These are phyloP conservation scores for Pichia pseudocactophila DNA, from an alignment of 805 yeast species.

Conservation along the genomic window DNA sequence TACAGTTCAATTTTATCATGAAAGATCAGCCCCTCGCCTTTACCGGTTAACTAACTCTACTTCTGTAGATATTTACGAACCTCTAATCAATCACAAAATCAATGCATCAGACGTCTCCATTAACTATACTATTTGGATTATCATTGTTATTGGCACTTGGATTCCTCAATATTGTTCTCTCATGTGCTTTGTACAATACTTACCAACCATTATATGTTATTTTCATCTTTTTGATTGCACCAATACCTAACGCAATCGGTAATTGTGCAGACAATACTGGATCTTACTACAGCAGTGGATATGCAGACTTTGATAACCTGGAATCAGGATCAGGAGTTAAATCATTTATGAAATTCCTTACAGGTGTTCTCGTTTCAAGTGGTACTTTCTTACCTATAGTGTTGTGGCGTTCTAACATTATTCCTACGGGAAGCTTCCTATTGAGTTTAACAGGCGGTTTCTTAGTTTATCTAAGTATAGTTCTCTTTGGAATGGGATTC, in stretches of 20 bases:
- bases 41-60: too few relatives aligned
- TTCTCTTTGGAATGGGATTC: slow-evolving; percentile 73
- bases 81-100: background rate
- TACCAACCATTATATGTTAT: slow-evolving; percentile 81
- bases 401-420: slow-evolving; percentile 24
- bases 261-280: slow-evolving; percentile 13
- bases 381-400: slow-evolving; percentile 27
- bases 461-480: slow-evolving; percentile 73
- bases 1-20: too few relatives aligned
- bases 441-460: slow-evolving; percentile 82
- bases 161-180: slow-evolving; percentile 74
- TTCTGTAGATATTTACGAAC: background rate
- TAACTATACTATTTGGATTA: slow-evolving; percentile 66
- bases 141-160: slow-evolving; percentile 80
- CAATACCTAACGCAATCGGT: slow-evolving; percentile 28
- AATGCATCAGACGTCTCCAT: slow-evolving; percentile 25
- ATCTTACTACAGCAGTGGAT: slow-evolving; percentile 12
- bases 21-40: too few relatives aligned
- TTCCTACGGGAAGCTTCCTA: slow-evolving; percentile 25
- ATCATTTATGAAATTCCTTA: slow-evolving; percentile 24
- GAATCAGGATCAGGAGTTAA: slow-evolving; percentile 14
- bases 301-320: slow-evolving; percentile 15
- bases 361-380: slow-evolving; percentile 28
- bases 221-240: slow-evolving; percentile 27
- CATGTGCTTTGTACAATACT: slow-evolving; percentile 79